These are phyloP conservation scores for Luvunga scandens DNA, from an alignment of 345 rosid genomes.

Conservation along the genomic window DNA sequence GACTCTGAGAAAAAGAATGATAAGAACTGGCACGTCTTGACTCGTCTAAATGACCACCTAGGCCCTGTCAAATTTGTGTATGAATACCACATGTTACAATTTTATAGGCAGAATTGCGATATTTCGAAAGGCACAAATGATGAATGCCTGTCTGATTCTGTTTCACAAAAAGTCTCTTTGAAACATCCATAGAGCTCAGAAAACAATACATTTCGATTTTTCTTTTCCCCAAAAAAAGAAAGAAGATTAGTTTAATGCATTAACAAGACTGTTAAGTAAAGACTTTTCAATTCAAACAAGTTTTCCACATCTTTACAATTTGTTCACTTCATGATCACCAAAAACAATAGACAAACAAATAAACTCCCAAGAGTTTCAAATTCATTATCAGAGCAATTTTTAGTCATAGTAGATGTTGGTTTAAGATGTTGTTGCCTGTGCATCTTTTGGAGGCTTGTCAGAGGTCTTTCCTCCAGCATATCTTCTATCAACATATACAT, in stretches of 20 bases:
- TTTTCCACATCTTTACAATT: slow-evolving; percentile 7
- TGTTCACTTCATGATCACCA: slow-evolving; percentile 5
- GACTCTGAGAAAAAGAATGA: slow-evolving; percentile 98
- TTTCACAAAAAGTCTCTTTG: background rate
- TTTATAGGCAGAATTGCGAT: slow-evolving; percentile 15
- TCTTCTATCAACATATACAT: slow-evolving; percentile 72
- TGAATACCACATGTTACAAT: slow-evolving; percentile 19
- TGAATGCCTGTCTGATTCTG: background rate
- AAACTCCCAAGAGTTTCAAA: background rate
- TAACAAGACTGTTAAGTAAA: background rate
- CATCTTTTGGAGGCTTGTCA: slow-evolving; percentile 73
- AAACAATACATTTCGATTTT: background rate
- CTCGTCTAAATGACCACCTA: slow-evolving; percentile 53
- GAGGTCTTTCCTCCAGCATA: slow-evolving; percentile 65
- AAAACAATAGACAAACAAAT: background rate
- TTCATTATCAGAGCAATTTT: background rate
- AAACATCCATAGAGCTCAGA: background rate
- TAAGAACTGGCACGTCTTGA: slow-evolving; percentile 90
- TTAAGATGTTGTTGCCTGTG: slow-evolving; percentile 48
- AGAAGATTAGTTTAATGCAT: background rate
- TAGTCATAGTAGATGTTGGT: background rate
- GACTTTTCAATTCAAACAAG: slow-evolving; percentile 2
- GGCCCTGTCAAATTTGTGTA: slow-evolving; percentile 52
- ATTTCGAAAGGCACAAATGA: slow-evolving; percentile 6
- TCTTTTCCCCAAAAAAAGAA: background rate